Evolutionary conservation across 148 eudicot genomes (phyloP).

Genomic region (Hydrangea macrophylla): DNA sequence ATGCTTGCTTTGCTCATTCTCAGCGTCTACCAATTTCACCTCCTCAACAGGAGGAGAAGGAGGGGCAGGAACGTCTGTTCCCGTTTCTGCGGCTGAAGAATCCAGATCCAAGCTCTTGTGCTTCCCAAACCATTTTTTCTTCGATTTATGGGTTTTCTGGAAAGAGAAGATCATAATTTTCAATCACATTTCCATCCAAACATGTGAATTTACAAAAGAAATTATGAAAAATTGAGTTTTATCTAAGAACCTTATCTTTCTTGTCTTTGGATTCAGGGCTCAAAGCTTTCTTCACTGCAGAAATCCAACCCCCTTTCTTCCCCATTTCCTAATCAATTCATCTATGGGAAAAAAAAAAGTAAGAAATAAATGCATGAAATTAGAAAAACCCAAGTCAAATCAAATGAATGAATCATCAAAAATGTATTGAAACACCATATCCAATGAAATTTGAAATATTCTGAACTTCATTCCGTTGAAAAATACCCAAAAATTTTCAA

Average conservation of each 20-base stretch:
- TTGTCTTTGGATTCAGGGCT: slow-evolving; percentile 61
- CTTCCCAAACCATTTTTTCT: slow-evolving; percentile 45
- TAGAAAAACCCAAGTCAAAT: slow-evolving; percentile 1
- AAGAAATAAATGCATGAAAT: slow-evolving; percentile 12
- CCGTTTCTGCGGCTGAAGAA: slow-evolving; percentile 27
- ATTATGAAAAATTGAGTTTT: neutral
- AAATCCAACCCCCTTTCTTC: slow-evolving; percentile 70
- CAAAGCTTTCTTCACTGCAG: slow-evolving; percentile 71
- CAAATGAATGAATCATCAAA: neutral
- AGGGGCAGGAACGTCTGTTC: slow-evolving; percentile 10
- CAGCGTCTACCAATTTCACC: slow-evolving; percentile 40
- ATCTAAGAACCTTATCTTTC: slow-evolving; percentile 50
- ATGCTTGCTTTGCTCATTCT: slow-evolving; percentile 55
- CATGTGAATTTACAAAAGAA: neutral
- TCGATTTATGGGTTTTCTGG: slow-evolving; percentile 43
- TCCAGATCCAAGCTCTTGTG: slow-evolving; percentile 28
- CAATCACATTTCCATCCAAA: neutral
- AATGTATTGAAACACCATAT: neutral
- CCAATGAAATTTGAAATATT: neutral
- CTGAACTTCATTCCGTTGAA: neutral
- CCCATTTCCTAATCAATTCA: slow-evolving; percentile 59
- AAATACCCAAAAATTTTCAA: neutral
- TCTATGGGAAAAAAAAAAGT: slow-evolving; percentile 18
- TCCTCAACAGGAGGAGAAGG: slow-evolving; percentile 35
- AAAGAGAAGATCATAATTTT: neutral